Evolutionary conservation across 2,329 filamentous ascomycete species (phyloP), one percentile per base, ranked within the genome.

Genomic region (Fusarium sp.): DNA sequence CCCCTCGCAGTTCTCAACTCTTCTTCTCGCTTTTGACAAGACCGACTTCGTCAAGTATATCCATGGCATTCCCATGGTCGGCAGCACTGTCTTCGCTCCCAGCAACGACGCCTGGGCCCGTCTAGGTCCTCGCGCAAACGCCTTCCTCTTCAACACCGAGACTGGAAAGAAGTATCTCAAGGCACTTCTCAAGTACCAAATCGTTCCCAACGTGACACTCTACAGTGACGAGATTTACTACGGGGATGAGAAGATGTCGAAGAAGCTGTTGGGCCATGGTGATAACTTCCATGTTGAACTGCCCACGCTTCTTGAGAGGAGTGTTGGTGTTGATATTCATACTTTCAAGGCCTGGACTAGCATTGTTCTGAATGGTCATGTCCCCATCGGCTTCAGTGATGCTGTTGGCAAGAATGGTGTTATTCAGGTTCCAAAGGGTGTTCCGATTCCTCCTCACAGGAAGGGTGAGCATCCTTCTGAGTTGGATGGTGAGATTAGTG

Each of bases 171-270:
- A 90, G 77, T 97, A 93, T 76, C 85, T 97, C 18, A 88, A 87
- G 68, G 92, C 92, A 0, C 81, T 97, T 43, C 82, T 96, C 17
- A 83, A 92, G 80, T 96, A 96, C 76, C 91, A 95, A 73, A 84
- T 94, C 47, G 90, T 91, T 2, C 85, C 88, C 40, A 88, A 92
- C 73, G 85, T 89, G 60, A 94, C 91, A 0, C 80, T 97, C 0
- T 97, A 97, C 82, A 92, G 90, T 8, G 94, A 97, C 75, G 91
- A 90, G 7, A 92, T 90, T 75, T 96, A 94, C 80, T 76, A 77
- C n/a, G 68, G 64, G 48, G 64, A 71, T 15, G 43, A 71, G 71
- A n/a, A 60, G 55, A 8, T 67, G 1, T 72, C 72, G 5, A 76
- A 74, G n/a, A 71, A 77, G 1, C 70, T 74, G 2, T 23, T 29